A percentile compares a stretch with the other conserved stretches of the same genome.
phyloP scores from a whole-genome alignment of 1,139 yeast genomes.

The Candida albicans region DNA sequence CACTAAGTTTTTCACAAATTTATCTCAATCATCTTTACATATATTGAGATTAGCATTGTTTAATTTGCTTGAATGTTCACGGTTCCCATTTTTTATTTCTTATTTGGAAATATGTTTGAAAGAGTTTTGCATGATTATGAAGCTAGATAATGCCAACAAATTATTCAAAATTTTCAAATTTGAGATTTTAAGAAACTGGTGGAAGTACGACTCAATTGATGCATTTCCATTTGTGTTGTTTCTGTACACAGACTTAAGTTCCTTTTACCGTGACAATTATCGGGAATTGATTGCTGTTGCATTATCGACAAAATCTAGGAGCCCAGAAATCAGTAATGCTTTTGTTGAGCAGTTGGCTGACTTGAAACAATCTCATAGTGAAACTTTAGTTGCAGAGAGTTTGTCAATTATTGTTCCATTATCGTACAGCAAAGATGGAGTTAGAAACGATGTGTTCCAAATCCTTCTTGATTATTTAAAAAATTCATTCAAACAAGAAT shows the following conservation, averaged over 20 bases:
- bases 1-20: slow-evolving; percentile 31
- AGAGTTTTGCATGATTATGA: slow-evolving; percentile 19
- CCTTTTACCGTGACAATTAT: slow-evolving; percentile 31
- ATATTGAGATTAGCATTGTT: slow-evolving; percentile 34
- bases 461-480: slow-evolving; percentile 16
- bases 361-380: slow-evolving; percentile 14
- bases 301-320: slow-evolving; percentile 21
- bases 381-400: slow-evolving; percentile 29
- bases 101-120: slow-evolving; percentile 29
- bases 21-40: slow-evolving; percentile 31
- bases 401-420: slow-evolving; percentile 42
- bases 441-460: slow-evolving; percentile 36
- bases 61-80: slow-evolving; percentile 42
- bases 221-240: slow-evolving; percentile 43
- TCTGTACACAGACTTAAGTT: slow-evolving; percentile 25
- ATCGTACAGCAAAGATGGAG: slow-evolving; percentile 46
- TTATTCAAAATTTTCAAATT: slow-evolving; percentile 31
- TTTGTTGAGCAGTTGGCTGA: slow-evolving; percentile 21
- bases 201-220: slow-evolving; percentile 26
- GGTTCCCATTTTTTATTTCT: slow-evolving; percentile 29
- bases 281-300: slow-evolving; percentile 37
- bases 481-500: slow-evolving; percentile 15
- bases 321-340: slow-evolving; percentile 3
- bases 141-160: slow-evolving; percentile 15
- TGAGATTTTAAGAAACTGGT: slow-evolving; percentile 45